Base-by-base conservation (phyloP, 495 filamentous ascomycete genomes). In the Cudoniella acicularis region DNA sequence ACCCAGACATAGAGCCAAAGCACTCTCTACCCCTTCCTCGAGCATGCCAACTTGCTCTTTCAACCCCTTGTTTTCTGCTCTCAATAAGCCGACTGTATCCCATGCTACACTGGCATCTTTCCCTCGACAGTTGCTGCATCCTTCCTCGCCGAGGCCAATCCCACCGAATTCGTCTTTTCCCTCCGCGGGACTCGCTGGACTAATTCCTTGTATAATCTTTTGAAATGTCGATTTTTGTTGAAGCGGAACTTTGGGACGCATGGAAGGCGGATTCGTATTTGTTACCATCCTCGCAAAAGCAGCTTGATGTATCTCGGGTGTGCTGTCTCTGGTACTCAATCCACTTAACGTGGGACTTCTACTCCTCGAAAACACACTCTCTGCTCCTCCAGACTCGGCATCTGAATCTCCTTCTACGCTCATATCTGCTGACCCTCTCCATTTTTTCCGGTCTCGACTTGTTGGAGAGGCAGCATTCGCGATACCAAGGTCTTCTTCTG, bases 31-130 rank as follows among this genome's bases (percentile, higher is more conserved):
- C 0, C 83, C 83, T 20, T 74, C 73, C 70, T 91, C 88, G 1
- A 92, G 67, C 58, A 87, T 77, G 0, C 81, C 81, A 0, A 93
- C 74, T 36, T 87, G 74, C 26, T 77, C 77, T 72, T 91, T 92
- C 47, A 92, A 69, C 6, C 80, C 80, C 60, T 76, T 77, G 60
- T 92, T 93, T 73, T 93, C 89, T 41, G 86, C 85, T 56, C 87
- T 79, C 57, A 93, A 69, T 46, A 89, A 61, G 2, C 85, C 79
- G 26, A 90, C 80, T 11, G 89, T 83, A 60, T 85, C 78, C 89
- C 88, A 87, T 11, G 86, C 87, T 56, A 89, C 79, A 24, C 83
- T 83, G 40, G 82, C 73, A 42, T 84, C 77, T 59, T 81, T 75
- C 1, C 88, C 82, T 65, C 82, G 67, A 66, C 86, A 89, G 57